Conservation (phyloP, 2,329 filamentous ascomycete genomes). For the Thielaviopsis populi region DNA sequence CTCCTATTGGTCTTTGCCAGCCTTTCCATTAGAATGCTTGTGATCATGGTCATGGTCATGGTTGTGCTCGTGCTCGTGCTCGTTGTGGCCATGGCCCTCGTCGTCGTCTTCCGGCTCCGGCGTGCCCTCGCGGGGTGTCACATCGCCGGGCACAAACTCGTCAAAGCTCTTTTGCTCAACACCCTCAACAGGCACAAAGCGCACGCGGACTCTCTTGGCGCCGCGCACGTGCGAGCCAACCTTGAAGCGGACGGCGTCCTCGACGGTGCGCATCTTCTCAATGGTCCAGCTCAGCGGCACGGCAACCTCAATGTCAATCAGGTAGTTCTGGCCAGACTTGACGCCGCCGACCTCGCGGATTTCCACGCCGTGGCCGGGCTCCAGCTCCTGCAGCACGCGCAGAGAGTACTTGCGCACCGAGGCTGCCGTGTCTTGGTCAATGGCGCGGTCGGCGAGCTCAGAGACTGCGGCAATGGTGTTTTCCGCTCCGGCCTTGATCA, state of each 20-base stretch:
- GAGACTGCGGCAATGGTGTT: constrained; percentile 72
- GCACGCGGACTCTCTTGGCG: constrained; percentile 66
- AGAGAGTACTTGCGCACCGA: constrained; percentile 52
- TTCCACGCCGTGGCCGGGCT: constrained; percentile 43
- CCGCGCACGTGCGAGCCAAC: constrained; percentile 69
- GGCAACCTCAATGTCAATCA: constrained; percentile 76
- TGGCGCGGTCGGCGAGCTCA: constrained; percentile 79
- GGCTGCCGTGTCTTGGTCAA: constrained; percentile 69
- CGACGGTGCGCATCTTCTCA: constrained; percentile 51
- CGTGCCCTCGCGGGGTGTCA: constrained; percentile 41
- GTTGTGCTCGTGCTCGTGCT: constrained; percentile 26
- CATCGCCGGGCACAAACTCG: constrained; percentile 58
- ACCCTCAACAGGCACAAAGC: constrained; percentile 60
- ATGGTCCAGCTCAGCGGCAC: constrained; percentile 67
- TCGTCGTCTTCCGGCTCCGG: constrained; percentile 28
- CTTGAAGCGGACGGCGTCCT: constrained; percentile 55
- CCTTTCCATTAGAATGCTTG: constrained; percentile 21
- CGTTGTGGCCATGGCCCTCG: constrained; percentile 31
- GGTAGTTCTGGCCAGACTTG: constrained; percentile 92
- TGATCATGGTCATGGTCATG: constrained; percentile 28
- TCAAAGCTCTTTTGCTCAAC: constrained; percentile 47
- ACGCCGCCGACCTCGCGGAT: constrained; percentile 71
- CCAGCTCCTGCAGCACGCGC: constrained; percentile 34
- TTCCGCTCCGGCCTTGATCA: constrained; percentile 74
- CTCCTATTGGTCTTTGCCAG: constrained; percentile 10